Evolutionary conservation across 306 rosid genomes (phyloP).

Genomic region (Comarum palustre): DNA sequence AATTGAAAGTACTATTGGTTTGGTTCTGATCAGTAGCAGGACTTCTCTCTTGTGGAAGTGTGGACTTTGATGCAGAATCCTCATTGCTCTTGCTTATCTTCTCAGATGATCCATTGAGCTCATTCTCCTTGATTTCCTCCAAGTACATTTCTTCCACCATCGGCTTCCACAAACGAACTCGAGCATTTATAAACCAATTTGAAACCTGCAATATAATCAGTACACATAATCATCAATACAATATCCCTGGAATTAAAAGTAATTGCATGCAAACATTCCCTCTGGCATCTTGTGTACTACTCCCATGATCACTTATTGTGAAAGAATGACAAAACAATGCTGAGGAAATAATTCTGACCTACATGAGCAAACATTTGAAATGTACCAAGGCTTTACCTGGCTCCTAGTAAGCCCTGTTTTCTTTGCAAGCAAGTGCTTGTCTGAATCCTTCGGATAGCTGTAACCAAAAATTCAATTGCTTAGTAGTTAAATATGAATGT

Average conservation of each 20-base stretch:
- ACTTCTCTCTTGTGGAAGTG: constrained; percentile 38
- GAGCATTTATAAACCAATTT: constrained; percentile 95
- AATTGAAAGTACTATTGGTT: constrained; percentile 46
- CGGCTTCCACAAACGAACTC: constrained; percentile 97
- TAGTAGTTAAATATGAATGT: constrained; percentile 3
- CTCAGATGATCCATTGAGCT: constrained; percentile 53
- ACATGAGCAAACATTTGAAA: neutral
- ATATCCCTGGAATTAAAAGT: neutral
- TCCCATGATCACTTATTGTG: neutral
- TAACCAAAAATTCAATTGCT: constrained; percentile 20
- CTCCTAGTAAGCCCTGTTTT: constrained; percentile 96
- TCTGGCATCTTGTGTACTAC: neutral
- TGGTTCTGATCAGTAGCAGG: constrained; percentile 25
- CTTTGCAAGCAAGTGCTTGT: constrained; percentile 90
- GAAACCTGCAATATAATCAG: constrained; percentile 58
- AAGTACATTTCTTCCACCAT: constrained; percentile 97
- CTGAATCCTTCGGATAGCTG: constrained; percentile 97
- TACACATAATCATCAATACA: neutral
- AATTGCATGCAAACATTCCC: neutral
- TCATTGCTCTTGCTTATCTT: constrained; percentile 58
- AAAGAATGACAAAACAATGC: neutral
- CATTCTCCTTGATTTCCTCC: constrained; percentile 85
- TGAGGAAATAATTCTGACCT: neutral
- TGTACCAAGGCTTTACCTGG: constrained; percentile 50
- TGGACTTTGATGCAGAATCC: constrained; percentile 42